These are phyloP conservation scores for Yarrowia sp. DNA, from an alignment of 805 yeast species.

Conservation along the genomic window DNA sequence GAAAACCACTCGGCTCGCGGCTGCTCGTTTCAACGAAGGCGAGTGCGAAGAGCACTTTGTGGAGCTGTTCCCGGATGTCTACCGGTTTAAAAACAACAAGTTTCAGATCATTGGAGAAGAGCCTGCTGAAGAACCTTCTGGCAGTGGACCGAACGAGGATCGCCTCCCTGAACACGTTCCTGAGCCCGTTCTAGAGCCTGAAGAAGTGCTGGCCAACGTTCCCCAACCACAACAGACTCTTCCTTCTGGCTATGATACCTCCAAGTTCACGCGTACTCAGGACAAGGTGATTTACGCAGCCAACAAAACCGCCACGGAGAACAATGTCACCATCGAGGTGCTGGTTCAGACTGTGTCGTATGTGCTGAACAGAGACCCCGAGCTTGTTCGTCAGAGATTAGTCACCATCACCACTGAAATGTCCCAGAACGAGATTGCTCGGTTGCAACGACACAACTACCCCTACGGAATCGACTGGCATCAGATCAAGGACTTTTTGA, in stretches of 20 bases:
- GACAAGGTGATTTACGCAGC: constrained; percentile 37
- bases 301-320: constrained; percentile 35
- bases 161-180: neutral
- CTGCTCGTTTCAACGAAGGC: neutral
- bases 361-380: constrained; percentile 31
- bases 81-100: neutral
- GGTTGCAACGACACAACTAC: constrained; percentile 35
- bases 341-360: constrained; percentile 36
- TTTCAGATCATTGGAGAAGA: constrained; percentile 9
- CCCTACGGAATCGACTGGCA: constrained; percentile 38
- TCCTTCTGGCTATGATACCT: constrained; percentile 12
- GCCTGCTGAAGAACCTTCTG: no score
- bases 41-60: constrained; percentile 10
- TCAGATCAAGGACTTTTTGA: constrained; percentile 31
- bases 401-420: constrained; percentile 22
- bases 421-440: constrained; percentile 26
- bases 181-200: neutral
- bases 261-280: constrained; percentile 27
- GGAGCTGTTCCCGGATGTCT: neutral
- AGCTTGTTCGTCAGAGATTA: constrained; percentile 14
- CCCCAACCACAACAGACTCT: neutral
- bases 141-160: no score
- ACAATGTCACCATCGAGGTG: constrained; percentile 32
- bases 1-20: neutral
- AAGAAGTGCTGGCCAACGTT: constrained; percentile 5